These are phyloP conservation scores for Effrenium voratum DNA, from an alignment of 73 alveolate genomes.

Conservation along the genomic window DNA sequence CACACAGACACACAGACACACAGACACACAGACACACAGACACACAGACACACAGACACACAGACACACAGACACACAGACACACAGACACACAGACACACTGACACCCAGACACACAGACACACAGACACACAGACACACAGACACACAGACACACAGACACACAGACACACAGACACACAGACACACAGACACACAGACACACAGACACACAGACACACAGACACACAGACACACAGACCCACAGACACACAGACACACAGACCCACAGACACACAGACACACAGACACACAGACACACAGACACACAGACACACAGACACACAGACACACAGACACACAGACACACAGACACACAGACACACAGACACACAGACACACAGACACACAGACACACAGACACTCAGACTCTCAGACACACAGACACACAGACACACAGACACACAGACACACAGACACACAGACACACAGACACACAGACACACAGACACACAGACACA, in stretches of 20 bases:
- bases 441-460: constrained; percentile 34
- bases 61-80: constrained; percentile 29
- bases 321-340: constrained; percentile 18
- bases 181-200: constrained; percentile 3
- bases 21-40: constrained; percentile 39
- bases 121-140: background rate
- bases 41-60: constrained; percentile 39
- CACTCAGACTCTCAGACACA: constrained; percentile 22
- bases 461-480: background rate
- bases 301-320: constrained; percentile 18
- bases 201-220: constrained; percentile 5
- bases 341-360: constrained; percentile 18
- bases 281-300: constrained; percentile 17
- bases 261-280: background rate
- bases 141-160: background rate
- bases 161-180: background rate
- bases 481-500: constrained; percentile 75
- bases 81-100: background rate
- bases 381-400: constrained; percentile 34
- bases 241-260: constrained; percentile 17
- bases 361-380: constrained; percentile 39
- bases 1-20: constrained; percentile 39
- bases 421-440: constrained; percentile 39
- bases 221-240: constrained; percentile 18
- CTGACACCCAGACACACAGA: background rate